These are phyloP conservation scores for Yamadazyma buinensis DNA, from an alignment of 1,139 yeast genomes.

Conservation along the genomic window DNA sequence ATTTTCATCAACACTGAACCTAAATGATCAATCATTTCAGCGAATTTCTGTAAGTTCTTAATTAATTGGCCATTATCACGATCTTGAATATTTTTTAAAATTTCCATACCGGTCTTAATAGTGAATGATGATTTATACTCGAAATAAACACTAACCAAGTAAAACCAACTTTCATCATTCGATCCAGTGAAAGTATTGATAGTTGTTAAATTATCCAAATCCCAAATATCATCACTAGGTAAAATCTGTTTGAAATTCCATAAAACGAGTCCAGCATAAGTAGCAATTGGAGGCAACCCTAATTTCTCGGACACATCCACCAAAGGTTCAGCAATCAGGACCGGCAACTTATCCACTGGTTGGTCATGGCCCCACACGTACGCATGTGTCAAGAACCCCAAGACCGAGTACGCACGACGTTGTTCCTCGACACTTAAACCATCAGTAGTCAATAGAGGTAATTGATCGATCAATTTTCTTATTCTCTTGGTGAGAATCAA, in stretches of 20 bases:
- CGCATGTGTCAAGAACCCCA: constrained; percentile 81
- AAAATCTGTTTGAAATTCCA: constrained; percentile 79
- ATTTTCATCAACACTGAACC: constrained; percentile 75
- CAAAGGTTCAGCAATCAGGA: constrained; percentile 68
- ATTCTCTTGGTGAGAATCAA: constrained; percentile 63
- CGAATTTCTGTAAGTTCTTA: constrained; percentile 54
- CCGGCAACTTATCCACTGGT: constrained; percentile 67
- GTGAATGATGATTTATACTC: constrained; percentile 82
- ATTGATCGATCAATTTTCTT: constrained; percentile 53
- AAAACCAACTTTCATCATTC: constrained; percentile 92
- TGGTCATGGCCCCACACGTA: constrained; percentile 81
- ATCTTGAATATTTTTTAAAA: constrained; percentile 24
- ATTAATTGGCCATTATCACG: constrained; percentile 38
- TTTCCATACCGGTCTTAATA: constrained; percentile 50
- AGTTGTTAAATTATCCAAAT: constrained; percentile 70
- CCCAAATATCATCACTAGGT: constrained; percentile 43
- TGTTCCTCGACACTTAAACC: constrained; percentile 47
- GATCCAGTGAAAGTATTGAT: constrained; percentile 86
- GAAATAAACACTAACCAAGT: constrained; percentile 79
- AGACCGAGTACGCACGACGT: constrained; percentile 75
- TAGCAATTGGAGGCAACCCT: constrained; percentile 80
- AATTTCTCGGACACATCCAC: constrained; percentile 52
- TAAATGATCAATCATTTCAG: constrained; percentile 70
- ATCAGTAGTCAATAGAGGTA: constrained; percentile 52
- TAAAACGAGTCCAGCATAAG: constrained; percentile 81